Base-by-base conservation (phyloP, 139 green algal genomes). In the Coccomyxa sp. region DNA sequence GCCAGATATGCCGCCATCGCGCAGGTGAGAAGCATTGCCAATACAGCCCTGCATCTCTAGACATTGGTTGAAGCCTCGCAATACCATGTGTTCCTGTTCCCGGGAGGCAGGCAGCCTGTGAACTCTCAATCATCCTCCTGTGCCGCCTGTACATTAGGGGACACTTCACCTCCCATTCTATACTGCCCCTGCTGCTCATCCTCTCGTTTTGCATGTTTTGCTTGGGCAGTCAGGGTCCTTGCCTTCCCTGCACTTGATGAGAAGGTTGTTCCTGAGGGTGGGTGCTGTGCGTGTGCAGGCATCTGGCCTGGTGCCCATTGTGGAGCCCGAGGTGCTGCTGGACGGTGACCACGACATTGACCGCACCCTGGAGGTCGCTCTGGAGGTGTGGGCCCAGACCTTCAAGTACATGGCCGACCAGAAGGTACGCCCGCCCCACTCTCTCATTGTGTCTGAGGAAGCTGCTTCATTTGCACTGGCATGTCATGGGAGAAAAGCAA, bases 371-470 rank as follows among this genome's bases (percentile, higher is more conserved):
- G 85, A 95, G 88, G 94, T 98, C 6, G 90, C 92, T 68, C 78
- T 94, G 88, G 87, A 81, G 50, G 88, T 93, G 68, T 99, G 96
- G 96, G 94, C 96, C 38, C 90, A 97, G 91, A 98, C 94, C 81
- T 99, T 99, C 94, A 98, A 99, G 92, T 97, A 95, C 91, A 84
- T 98, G 78, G 95, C 93, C 31, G 95, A 98, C 91, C 92, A 98
- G 74, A 89, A 94, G 76, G 50, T 64, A 1, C 50, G 50, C 5
- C 2, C 50, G 22, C 50, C 5, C n/a, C n/a, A n/a, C n/a, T n/a
- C n/a, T n/a, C n/a, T n/a, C n/a, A n/a, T n/a, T n/a, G n/a, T n/a
- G n/a, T n/a, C n/a, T n/a, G n/a, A n/a, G n/a, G n/a, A n/a, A n/a
- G n/a, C n/a, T n/a, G n/a, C n/a, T n/a, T n/a, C n/a, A n/a, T n/a